These are phyloP conservation scores for Zizania latifolia DNA, from an alignment of 176 grass and related monocot genomes.

Conservation along the genomic window DNA sequence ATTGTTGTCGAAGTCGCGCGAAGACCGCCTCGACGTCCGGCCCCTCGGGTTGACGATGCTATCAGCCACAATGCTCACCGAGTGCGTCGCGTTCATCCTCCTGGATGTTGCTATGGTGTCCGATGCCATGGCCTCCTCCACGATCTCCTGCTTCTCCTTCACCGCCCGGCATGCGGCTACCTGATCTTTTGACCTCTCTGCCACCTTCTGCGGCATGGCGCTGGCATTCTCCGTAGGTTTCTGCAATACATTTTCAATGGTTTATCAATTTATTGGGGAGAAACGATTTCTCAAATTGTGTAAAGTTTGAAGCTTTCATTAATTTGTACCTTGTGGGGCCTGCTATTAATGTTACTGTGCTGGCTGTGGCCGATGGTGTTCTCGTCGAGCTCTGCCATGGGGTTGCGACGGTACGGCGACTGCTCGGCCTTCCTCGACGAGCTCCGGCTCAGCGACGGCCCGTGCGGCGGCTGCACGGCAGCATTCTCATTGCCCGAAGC, in stretches of 20 bases:
- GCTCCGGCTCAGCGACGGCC: slow-evolving; percentile 61
- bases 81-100: slow-evolving; percentile 32
- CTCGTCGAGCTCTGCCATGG: slow-evolving; percentile 81
- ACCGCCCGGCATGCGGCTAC: background rate
- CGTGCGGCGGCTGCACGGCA: slow-evolving; percentile 22
- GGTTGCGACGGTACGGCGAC: slow-evolving; percentile 65
- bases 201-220: background rate
- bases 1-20: slow-evolving; percentile 66
- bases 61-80: slow-evolving; percentile 24
- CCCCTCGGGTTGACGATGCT: slow-evolving; percentile 31
- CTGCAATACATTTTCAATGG: background rate
- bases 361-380: slow-evolving; percentile 30
- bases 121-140: slow-evolving; percentile 6
- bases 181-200: slow-evolving; percentile 9
- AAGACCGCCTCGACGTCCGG: slow-evolving; percentile 56
- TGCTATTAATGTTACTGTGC: slow-evolving; percentile 17
- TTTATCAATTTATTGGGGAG: background rate
- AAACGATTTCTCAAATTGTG: background rate
- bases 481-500: slow-evolving; percentile 47
- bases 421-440: slow-evolving; percentile 77
- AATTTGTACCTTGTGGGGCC: slow-evolving; percentile 45
- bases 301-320: background rate
- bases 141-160: slow-evolving; percentile 1
- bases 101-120: slow-evolving; percentile 8
- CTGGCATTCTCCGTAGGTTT: slow-evolving; percentile 19